phyloP scores from a whole-genome alignment of 148 eudicot genomes.

The Persicaria tinctoria region DNA sequence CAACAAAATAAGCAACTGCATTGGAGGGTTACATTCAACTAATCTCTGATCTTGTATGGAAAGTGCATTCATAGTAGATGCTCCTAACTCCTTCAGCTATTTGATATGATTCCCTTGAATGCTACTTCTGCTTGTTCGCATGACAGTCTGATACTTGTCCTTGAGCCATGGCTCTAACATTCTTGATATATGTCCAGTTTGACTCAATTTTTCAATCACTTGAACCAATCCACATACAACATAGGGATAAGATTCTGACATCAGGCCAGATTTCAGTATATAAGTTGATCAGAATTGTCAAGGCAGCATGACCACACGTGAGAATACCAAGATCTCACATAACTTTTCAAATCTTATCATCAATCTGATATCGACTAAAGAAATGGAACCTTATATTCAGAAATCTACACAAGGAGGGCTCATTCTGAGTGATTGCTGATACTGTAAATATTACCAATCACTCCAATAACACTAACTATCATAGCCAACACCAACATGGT shows the following conservation, averaged over 20 bases:
- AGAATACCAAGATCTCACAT: background rate
- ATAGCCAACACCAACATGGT: conserved; percentile 67
- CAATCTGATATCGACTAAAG: background rate
- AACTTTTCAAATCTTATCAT: background rate
- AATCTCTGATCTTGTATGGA: background rate
- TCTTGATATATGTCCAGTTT: conserved; percentile 1
- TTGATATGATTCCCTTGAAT: background rate
- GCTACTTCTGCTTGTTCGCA: background rate
- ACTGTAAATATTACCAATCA: conserved; percentile 72
- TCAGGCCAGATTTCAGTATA: background rate
- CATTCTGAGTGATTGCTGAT: conserved; percentile 33
- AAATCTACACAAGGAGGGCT: conserved; percentile 5
- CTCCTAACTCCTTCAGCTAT: background rate
- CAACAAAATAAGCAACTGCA: background rate
- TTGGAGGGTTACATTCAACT: background rate
- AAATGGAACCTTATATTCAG: background rate
- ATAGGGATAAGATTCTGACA: background rate
- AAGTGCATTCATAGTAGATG: background rate
- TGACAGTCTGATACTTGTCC: background rate
- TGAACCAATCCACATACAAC: background rate
- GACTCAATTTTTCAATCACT: background rate
- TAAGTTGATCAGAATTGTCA: background rate
- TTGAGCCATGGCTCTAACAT: background rate
- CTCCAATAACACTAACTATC: conserved; percentile 70
- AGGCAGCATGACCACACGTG: background rate